phyloP scores from a whole-genome alignment of 805 yeast genomes.

The Saccharomycopsis vini region DNA sequence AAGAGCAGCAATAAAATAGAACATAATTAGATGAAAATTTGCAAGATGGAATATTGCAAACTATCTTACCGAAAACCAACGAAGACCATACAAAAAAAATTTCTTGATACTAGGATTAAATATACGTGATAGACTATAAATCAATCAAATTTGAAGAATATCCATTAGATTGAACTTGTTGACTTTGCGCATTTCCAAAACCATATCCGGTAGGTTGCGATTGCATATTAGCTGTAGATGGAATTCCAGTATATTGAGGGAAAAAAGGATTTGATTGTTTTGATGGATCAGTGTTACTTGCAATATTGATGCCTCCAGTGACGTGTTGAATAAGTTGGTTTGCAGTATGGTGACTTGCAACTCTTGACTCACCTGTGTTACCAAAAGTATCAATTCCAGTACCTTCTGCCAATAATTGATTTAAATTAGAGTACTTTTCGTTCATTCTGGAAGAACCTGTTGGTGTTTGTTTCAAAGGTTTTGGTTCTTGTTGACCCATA shows the following conservation, averaged over 20 bases:
- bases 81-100: no score
- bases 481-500: constrained; percentile 29
- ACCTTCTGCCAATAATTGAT: constrained; percentile 71
- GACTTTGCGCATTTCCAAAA: constrained; percentile 62
- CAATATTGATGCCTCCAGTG: constrained; percentile 65
- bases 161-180: constrained; percentile 8
- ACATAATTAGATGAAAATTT: no score
- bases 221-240: constrained; percentile 59
- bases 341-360: constrained; percentile 88
- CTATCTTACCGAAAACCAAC: no score
- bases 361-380: constrained; percentile 71
- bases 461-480: constrained; percentile 36
- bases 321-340: constrained; percentile 82
- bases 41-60: no score
- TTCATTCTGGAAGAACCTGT: constrained; percentile 50
- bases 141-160: constrained; percentile 15
- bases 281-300: constrained; percentile 29
- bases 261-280: constrained; percentile 32
- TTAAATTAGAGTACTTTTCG: constrained; percentile 60
- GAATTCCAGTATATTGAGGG: constrained; percentile 68
- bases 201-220: constrained; percentile 84
- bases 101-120: no score
- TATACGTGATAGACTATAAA: no score
- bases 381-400: constrained; percentile 93
- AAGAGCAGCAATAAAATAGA: no score